Evolutionary conservation across 2,329 filamentous ascomycete species (phyloP).

Genomic region (Neofusicoccum sp.): DNA sequence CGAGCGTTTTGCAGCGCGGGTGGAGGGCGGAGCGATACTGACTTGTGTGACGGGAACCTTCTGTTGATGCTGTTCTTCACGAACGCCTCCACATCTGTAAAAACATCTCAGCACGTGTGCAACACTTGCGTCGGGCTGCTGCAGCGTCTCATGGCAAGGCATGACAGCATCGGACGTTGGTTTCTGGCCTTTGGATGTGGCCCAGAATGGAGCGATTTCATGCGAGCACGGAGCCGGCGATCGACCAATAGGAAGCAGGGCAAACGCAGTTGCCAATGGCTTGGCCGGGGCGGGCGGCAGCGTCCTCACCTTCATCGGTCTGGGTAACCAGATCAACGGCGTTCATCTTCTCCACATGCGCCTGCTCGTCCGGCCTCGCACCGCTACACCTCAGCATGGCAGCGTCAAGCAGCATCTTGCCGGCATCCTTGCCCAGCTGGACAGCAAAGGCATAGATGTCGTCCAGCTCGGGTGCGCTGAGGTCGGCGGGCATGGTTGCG

Average conservation of each 20-base stretch:
- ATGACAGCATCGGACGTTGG: no score
- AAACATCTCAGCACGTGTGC: slow-evolving; percentile 18
- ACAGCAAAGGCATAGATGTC: slow-evolving; percentile 67
- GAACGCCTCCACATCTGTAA: slow-evolving; percentile 68
- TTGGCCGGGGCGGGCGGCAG: neutral
- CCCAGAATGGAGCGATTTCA: neutral
- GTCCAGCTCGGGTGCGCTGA: slow-evolving; percentile 4
- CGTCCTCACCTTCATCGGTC: slow-evolving; percentile 63
- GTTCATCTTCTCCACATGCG: slow-evolving; percentile 66
- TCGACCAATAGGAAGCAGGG: neutral
- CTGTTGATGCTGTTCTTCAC: slow-evolving; percentile 59
- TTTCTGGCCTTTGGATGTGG: no score
- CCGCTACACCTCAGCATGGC: slow-evolving; percentile 56
- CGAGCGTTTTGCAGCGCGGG: no score
- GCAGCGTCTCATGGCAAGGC: neutral
- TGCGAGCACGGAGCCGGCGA: neutral
- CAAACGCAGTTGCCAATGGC: slow-evolving; percentile 24
- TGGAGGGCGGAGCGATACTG: slow-evolving; percentile 29
- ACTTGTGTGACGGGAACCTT: slow-evolving; percentile 67
- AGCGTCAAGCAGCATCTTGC: slow-evolving; percentile 63
- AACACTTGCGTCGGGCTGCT: neutral
- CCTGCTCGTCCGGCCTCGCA: slow-evolving; percentile 31
- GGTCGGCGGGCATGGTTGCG: neutral
- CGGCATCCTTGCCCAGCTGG: slow-evolving; percentile 67
- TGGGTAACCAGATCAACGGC: slow-evolving; percentile 76